Base-by-base conservation (phyloP, 2,329 filamentous ascomycete species). In the Coleophoma eucalyptorum region DNA sequence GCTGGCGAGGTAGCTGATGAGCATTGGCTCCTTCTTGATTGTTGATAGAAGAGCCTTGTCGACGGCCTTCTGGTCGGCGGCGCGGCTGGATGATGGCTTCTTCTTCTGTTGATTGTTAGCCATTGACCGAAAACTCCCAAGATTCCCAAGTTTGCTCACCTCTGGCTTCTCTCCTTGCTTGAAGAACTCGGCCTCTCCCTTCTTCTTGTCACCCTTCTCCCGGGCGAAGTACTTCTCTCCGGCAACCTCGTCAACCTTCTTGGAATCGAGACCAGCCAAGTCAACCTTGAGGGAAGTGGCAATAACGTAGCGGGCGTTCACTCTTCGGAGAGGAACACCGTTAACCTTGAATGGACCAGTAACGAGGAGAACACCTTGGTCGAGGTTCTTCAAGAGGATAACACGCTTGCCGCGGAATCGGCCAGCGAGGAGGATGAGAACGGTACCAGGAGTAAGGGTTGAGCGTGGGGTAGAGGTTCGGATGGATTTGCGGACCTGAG, bases 281-380 rank as follows among this genome's bases (percentile, higher is more conserved):
- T 93, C 87, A 70, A 96, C 82, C 77, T 87, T 89, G 72, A 86
- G 85, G 68, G 87, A 90, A 69, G 90, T 95, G 71, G 89, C 90
- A 73, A 95, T 95, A 72, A 95, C 90, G 78, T 94, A 95, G 77
- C 89, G 87, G 73, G 90, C 81, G 81, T 95, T 95, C 73, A 95
- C 89, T 75, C 89, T 86, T 79, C 94, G 88, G 71, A 99, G 87
- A 66, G 94, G 94, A 63, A 99, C 94, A 77, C 94, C 94, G 82
- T 99, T 99, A 81, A 99, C 88, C 88, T 97, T 99, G 89, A 97
- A 99, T 73, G 94, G 94, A 69, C 94, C 94, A 72, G 94, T 99
- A 69, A 99, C 91, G 74, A 99, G 90, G 75, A 99, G 91, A 64
- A 97, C 90, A 80, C 94, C 94, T 81, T 97, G 90, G 72, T 90